phyloP scores from a whole-genome alignment of 192 early-diverging fungal species.

The Lobosporangium transversale region DNA sequence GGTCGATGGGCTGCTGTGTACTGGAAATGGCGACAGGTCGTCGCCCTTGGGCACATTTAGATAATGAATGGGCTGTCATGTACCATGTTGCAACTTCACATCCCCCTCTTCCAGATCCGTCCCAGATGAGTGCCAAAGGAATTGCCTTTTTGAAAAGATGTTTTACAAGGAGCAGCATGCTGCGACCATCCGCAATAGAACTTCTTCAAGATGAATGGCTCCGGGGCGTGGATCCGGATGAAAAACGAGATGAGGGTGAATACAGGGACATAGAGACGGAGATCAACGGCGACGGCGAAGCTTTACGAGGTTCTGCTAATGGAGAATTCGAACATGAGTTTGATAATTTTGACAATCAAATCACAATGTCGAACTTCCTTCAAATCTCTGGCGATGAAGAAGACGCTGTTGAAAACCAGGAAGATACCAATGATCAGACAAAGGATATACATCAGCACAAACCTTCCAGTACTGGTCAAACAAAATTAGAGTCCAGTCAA shows the following conservation, averaged over 20 bases:
- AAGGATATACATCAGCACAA: too few species aligned
- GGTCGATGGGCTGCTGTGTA: constrained; percentile 91
- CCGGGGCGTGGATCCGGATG: constrained; percentile 48
- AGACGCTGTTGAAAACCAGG: not conserved
- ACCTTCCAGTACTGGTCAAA: too few species aligned
- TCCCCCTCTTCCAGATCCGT: constrained; percentile 79
- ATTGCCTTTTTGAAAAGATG: constrained; percentile 83
- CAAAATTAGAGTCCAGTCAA: too few species aligned
- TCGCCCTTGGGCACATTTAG: constrained; percentile 87
- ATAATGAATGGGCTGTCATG: constrained; percentile 97
- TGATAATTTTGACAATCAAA: not conserved
- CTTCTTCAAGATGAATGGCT: constrained; percentile 82
- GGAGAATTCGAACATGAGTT: not conserved
- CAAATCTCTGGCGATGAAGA: not conserved
- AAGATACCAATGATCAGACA: too few species aligned
- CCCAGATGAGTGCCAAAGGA: constrained; percentile 71
- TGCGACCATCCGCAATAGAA: constrained; percentile 80
- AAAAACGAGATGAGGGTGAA: constrained; percentile 12
- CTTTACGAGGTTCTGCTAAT: too few species aligned
- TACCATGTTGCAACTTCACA: constrained; percentile 84
- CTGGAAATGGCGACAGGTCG: constrained; percentile 92
- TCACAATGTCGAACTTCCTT: not conserved
- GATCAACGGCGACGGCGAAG: constrained; percentile 13
- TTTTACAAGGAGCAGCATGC: constrained; percentile 74
- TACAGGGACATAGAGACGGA: constrained; percentile 11